Percentiles rank a stretch among this genome's conserved stretches.
These are phyloP conservation scores for Ganoderma lingzhi DNA, from an alignment of 1,284 basidiomycete species.

Conservation along the genomic window DNA sequence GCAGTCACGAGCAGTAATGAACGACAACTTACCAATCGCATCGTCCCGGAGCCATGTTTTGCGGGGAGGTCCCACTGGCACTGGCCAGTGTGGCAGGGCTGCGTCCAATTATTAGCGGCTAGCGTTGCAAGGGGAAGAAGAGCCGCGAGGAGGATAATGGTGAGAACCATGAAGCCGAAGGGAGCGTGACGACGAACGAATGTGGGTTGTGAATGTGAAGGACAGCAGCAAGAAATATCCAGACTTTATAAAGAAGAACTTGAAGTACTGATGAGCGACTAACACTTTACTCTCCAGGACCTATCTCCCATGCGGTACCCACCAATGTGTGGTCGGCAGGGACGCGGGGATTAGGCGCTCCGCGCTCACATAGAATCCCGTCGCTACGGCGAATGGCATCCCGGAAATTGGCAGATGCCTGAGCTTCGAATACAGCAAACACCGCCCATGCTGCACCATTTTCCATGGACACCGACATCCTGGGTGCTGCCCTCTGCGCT, in stretches of 20 bases:
- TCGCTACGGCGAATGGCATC: neutral
- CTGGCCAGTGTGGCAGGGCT: slow-evolving; percentile 20
- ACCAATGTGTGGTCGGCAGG: slow-evolving; percentile 8
- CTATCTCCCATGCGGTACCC: neutral
- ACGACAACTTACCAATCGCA: slow-evolving; percentile 19
- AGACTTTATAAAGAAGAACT: neutral
- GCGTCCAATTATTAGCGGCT: slow-evolving; percentile 20
- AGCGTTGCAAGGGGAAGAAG: neutral
- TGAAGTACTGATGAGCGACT: neutral
- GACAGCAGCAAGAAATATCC: too few species aligned
- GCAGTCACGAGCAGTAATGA: neutral
- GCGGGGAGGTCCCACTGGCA: slow-evolving; percentile 24
- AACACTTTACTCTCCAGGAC: neutral
- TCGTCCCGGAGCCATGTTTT: slow-evolving; percentile 8
- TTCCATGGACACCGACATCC: neutral
- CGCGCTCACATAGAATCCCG: neutral
- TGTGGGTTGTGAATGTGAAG: neutral
- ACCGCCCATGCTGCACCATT: slow-evolving; percentile 6
- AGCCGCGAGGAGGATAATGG: neutral
- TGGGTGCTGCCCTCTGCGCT: neutral
- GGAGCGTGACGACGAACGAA: neutral
- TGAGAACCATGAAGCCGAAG: neutral
- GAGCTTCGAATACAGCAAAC: neutral
- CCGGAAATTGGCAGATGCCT: neutral
- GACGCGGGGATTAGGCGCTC: slow-evolving; percentile 1